These are phyloP conservation scores for Boletales sp. DNA, from an alignment of 768 basidiomycete species.

Conservation along the genomic window DNA sequence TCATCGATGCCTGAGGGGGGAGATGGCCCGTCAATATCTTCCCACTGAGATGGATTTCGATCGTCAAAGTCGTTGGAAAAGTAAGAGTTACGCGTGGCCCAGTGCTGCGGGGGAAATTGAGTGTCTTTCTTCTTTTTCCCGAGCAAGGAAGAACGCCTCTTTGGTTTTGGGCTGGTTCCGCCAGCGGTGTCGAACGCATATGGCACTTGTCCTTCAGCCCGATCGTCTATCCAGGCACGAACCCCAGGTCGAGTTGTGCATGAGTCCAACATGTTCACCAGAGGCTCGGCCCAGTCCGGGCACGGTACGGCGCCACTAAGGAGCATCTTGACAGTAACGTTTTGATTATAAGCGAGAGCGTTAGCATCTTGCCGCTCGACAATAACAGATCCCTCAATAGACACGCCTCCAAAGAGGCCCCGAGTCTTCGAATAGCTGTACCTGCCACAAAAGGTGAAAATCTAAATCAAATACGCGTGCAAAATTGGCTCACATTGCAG, in stretches of 20 bases:
- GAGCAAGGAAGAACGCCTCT: conserved; percentile 28
- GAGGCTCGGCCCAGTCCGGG: conserved; percentile 73
- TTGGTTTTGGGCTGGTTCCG: conserved; percentile 29
- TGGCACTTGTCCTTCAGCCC: conserved; percentile 32
- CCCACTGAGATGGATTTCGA: conserved; percentile 22
- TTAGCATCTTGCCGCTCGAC: conserved; percentile 95
- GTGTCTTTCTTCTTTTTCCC: conserved; percentile 45
- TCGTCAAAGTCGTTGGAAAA: conserved; percentile 36
- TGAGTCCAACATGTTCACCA: conserved; percentile 71
- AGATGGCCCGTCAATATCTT: conserved; percentile 24
- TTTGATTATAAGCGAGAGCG: conserved; percentile 67
- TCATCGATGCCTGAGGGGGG: conserved; percentile 35
- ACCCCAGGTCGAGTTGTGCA: conserved; percentile 69
- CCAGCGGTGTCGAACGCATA: conserved; percentile 51
- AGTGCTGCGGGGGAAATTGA: conserved; percentile 61
- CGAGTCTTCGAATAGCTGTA: conserved; percentile 91
- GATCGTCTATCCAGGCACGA: conserved; percentile 64
- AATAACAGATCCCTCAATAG: conserved; percentile 85
- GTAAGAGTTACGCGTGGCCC: conserved; percentile 55
- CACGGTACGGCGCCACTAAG: conserved; percentile 72
- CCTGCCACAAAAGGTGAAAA: conserved; percentile 37
- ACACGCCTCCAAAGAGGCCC: conserved; percentile 91
- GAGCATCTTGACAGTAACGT: conserved; percentile 75
- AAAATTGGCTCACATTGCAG: conserved; percentile 68
- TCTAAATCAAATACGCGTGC: neutral